Base-by-base conservation (phyloP, 164 flowering plant species). In the Dillenia suffruticosa region DNA sequence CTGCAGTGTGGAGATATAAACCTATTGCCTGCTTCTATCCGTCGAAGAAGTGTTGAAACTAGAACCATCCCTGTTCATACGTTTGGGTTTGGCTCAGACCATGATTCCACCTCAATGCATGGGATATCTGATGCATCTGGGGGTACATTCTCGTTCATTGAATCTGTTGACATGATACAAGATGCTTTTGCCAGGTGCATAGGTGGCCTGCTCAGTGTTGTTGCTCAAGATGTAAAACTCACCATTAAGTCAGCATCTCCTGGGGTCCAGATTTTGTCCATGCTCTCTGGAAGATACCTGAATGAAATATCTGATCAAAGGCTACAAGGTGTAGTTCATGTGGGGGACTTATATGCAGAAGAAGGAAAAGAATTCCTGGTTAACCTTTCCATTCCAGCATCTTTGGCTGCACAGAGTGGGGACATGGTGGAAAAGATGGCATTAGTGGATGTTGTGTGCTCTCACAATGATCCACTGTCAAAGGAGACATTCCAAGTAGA, bases 161-260 rank as follows among this genome's bases (percentile, higher is more conserved):
- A 77, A 54, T 59, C 74, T 2, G 57, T 50, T 44, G 66, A 45
- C n/a, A 58, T 60, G 13, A 63, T 81, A 17, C 81, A 76, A 44
- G 82, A 81, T 59, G 82, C 81, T 26, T 79, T 81, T 53, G 85
- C 81, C 2, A 61, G 59, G 55, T 79, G 85, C 78, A 72, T 81
- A 44, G 85, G 83, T 44, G 85, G 85, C 8, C 76, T 79, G 6
- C 68, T 81, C 11, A 81, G 83, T 59, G 83, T 81, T 8, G 81
- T 79, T 46, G 74, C 62, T 40, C 79, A 71, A 58, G 79, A 79
- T 13, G 53, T 79, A 22, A 61, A 55, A 26, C 54, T 74, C 44
- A 54, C 9, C 8, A 48, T 77, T 17, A 24, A 32, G 19, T 69
- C 72, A 19, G 56, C 50, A 1, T 58, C 74, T 6, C 58, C 73